These are phyloP conservation scores for Solanum neorickii DNA, from an alignment of 257 asterid genomes.

Conservation along the genomic window DNA sequence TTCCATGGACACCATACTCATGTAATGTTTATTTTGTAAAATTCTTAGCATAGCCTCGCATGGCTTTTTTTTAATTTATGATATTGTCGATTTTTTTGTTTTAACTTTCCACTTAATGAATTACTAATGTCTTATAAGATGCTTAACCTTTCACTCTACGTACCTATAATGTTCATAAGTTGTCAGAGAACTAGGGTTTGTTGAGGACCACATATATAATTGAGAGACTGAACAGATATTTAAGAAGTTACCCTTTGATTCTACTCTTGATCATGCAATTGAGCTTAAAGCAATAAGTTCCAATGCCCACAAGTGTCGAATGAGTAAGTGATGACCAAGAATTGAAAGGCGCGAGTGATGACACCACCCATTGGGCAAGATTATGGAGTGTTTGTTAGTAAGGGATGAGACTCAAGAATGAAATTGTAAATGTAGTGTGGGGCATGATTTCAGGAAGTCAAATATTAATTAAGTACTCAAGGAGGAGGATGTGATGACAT, in stretches of 20 bases:
- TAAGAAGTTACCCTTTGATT: neutral
- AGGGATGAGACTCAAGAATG: neutral
- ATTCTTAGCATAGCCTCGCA: neutral
- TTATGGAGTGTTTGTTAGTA: neutral
- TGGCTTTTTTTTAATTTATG: neutral
- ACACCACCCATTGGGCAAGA: neutral
- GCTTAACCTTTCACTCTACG: neutral
- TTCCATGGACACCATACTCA: neutral
- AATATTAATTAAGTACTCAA: neutral
- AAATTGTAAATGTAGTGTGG: neutral
- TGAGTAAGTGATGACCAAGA: neutral
- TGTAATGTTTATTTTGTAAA: neutral
- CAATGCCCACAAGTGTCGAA: neutral
- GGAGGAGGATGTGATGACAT: neutral
- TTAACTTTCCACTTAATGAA: neutral
- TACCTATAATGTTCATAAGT: neutral
- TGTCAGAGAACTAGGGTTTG: neutral
- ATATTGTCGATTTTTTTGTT: neutral
- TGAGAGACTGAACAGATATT: neutral
- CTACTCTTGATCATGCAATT: neutral
- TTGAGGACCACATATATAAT: neutral
- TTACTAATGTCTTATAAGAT: neutral
- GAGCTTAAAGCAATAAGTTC: neutral
- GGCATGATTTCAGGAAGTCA: neutral
- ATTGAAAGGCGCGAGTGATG: neutral